Percentiles rank a stretch among this genome's conserved stretches.
phyloP scores from a whole-genome alignment of 2,329 filamentous ascomycete genomes.

The Tolypocladium paradoxum region DNA sequence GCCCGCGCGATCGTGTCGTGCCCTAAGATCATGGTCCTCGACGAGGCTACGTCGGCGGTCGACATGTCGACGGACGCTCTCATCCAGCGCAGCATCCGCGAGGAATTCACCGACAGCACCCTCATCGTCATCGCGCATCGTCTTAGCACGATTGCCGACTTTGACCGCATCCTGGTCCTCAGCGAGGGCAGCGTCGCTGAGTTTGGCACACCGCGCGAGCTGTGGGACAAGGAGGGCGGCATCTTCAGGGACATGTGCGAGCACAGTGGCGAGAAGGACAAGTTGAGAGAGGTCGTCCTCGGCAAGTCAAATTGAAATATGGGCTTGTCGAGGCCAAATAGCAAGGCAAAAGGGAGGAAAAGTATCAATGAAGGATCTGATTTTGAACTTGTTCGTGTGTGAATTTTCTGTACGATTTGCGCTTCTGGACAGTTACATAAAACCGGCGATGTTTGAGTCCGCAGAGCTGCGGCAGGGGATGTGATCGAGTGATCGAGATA shows the following conservation, averaged over 20 bases:
- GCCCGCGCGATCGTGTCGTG: slow-evolving; percentile 61
- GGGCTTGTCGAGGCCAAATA: background rate
- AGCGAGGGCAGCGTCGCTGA: slow-evolving; percentile 57
- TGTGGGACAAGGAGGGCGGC: slow-evolving; percentile 43
- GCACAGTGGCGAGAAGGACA: slow-evolving; percentile 48
- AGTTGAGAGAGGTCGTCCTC: slow-evolving; percentile 35
- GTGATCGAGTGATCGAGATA: background rate
- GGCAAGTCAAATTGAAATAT: slow-evolving; percentile 5
- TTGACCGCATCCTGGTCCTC: slow-evolving; percentile 63
- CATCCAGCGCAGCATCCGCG: slow-evolving; percentile 62
- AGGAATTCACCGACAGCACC: slow-evolving; percentile 59
- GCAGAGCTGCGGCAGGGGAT: background rate
- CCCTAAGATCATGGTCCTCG: slow-evolving; percentile 68
- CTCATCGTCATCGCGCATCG: slow-evolving; percentile 67
- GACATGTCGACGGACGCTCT: slow-evolving; percentile 67
- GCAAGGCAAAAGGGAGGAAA: background rate
- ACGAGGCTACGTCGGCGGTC: slow-evolving; percentile 70
- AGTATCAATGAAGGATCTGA: background rate
- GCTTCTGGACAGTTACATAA: background rate
- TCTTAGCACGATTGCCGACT: slow-evolving; percentile 66
- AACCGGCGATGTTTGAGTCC: background rate
- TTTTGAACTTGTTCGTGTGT: background rate
- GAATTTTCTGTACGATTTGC: background rate
- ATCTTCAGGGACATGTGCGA: slow-evolving; percentile 54
- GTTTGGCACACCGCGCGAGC: slow-evolving; percentile 51